Base-by-base conservation (phyloP, 1,139 yeast genomes). In the Zygosaccharomyces pseudobailii region DNA sequence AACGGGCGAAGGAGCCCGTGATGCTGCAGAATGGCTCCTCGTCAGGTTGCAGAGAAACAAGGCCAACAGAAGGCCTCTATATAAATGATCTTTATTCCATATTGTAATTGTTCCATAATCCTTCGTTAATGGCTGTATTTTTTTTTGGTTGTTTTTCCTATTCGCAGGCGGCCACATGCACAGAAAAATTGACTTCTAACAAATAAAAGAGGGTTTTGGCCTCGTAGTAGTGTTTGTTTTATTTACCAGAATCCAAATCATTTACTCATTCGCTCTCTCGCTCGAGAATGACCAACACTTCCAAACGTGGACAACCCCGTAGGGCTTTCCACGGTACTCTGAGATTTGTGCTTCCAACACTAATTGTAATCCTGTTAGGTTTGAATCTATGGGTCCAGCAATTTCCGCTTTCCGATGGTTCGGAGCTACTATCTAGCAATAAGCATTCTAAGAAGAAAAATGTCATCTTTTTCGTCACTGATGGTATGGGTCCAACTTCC, bases 401-500 rank as follows among this genome's bases (percentile, higher is more conserved):
- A 21, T 28, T 44, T 28, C 20, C 45, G n/a, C 22, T 35, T 37
- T 34, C 43, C 25, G 34, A 37, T 17, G 48, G 39, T 7, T 32
- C 34, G 9, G 32, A 40, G 13, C 28, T n/a, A n/a, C 8, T 24
- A 10, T 17, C n/a, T 5, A 13, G 5, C 3, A 34, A 36, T n/a
- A 42, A 13, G 10, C 28, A 41, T 9, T 32, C 34, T 0, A 20
- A 6, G 35, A 74, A 73, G 63, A 79, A 78, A 58, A 87, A 87
- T 58, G 76, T 87, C 46, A 84, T 88, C 42, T 85, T 88, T 71
- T 81, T 87, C 79, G 94, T 88, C 20, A 83, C 95, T 2, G 96
- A 88, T 65, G 96, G 96, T 23, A 87, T 87, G 84, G 96, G 96
- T 0, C 95, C 95, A 1, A 84, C 94, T 0, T 82, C 92, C 3